Evolutionary conservation across 2,329 filamentous ascomycete genomes (phyloP), one percentile per base, ranked within the genome.

Genomic region (Cercospora brassicicola): DNA sequence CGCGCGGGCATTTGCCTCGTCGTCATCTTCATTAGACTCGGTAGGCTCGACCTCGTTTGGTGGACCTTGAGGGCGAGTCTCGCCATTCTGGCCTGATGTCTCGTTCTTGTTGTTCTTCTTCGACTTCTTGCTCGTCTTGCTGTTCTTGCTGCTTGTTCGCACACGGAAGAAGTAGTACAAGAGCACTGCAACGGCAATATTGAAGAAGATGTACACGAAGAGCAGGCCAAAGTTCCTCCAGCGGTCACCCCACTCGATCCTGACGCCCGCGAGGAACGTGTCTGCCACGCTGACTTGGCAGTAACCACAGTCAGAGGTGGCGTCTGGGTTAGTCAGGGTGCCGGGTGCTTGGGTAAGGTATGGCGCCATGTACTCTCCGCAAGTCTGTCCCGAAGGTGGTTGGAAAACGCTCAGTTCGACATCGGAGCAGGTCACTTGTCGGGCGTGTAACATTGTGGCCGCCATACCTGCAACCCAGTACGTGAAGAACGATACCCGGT

Each of bases 171-270:
- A 71, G 77, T 86, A 92, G 78, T 92, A 92, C 0, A 89, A 78
- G 10, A 82, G 70, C 2, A 91, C 80, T 0, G 89, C 88, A 2
- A 84, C 80, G 45, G 79, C 78, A 45, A 90, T 84, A 73, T 92
- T 90, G 77, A 91, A 90, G 0, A 80, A 68, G 45, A 92, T 84
- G 72, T 86, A 92, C 0, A 82, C 88, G 86, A 88, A 92, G 74
- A 92, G 81, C 48, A 92, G 82, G 1, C 90, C 90, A 67, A 88
- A 91, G 75, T 92, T 91, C 66, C 89, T 83, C 89, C 90, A 92
- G 2, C 87, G 79, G 30, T 86, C 78, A 0, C 73, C 69, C 73
- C 80, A 87, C 66, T 77, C 77, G 61, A 84, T 83, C 18, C 74
- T 77, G 4, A 81, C 77, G 1, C 69, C 59, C 0, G 76, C 75